Percentiles rank a stretch among this genome's conserved stretches.
Conservation (phyloP, 495 filamentous ascomycete species). For the Lophiotrema nucula region DNA sequence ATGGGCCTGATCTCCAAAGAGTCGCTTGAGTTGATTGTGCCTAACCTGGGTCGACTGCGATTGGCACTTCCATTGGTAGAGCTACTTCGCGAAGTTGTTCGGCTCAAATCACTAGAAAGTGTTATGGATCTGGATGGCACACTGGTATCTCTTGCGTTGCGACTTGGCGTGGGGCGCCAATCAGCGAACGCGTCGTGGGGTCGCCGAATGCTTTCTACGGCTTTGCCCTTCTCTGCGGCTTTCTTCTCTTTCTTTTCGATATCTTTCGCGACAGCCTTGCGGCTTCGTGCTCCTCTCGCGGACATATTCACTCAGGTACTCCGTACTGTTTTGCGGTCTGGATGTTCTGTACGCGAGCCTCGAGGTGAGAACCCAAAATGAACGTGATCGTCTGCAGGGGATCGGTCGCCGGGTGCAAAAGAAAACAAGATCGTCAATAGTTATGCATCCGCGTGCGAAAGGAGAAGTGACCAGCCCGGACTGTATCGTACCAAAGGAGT, state of each 20-base stretch:
- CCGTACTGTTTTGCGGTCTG: too few species aligned
- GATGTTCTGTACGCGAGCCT: too few species aligned
- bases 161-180: slow-evolving; percentile 22
- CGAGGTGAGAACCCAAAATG: too few species aligned
- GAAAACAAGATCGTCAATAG: not conserved
- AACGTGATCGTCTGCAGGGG: not conserved
- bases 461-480: too few species aligned
- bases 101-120: slow-evolving; percentile 27
- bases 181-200: slow-evolving; percentile 27
- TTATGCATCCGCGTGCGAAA: too few species aligned
- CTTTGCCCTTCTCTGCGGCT: slow-evolving; percentile 18
- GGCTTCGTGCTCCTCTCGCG: slow-evolving; percentile 32
- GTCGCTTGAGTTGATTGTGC: slow-evolving; percentile 14
- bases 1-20: slow-evolving; percentile 9
- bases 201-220: slow-evolving; percentile 13
- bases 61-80: slow-evolving; percentile 11
- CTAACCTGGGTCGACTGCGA: slow-evolving; percentile 3
- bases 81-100: slow-evolving; percentile 18
- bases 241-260: slow-evolving; percentile 39
- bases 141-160: slow-evolving; percentile 6
- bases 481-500: too few species aligned
- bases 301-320: too few species aligned
- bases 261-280: slow-evolving; percentile 34
- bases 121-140: slow-evolving; percentile 15
- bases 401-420: not conserved